Evolutionary conservation across 2,329 filamentous ascomycete species (phyloP), one percentile per base, ranked within the genome.

Genomic region (Chaetoscypha palmicola): DNA sequence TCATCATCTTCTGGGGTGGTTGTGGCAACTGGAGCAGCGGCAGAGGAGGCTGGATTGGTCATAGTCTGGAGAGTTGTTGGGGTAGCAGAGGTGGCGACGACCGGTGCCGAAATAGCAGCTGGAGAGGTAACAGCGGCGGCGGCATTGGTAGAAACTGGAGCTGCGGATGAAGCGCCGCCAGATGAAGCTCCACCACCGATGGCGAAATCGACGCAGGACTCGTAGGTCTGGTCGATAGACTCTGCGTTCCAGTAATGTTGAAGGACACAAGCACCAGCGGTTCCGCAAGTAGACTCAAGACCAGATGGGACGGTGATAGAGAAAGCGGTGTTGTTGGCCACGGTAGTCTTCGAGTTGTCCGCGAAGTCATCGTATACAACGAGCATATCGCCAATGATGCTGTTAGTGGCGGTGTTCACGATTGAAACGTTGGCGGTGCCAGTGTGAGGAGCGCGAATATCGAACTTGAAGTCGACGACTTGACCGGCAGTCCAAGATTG

Each of bases 361-460:
- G 70, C 76, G 56, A 76, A 79, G 44, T 62, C 59, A 47, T 64
- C 62, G 64, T 68, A 79, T 47, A 53, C 65, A 46, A 66, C 68
- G 44, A 78, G 62, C 24, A 66, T 64, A 37, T 59, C 45, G 20
- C 71, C 72, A 35, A 78, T 68, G 48, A 76, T 61, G 23, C 60
- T 62, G 60, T 75, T 71, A 49, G 66, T 66, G 37, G 62, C 62
- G 11, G 68, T 69, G 55, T 72, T 64, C 50, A 79, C 65, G 50
- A 79, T 68, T 37, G 68, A 71, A 36, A 79, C 68, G 59, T 78
- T 78, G 54, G 73, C 73, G 10, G 61, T 59, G 46, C 75, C 75
- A 11, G 69, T 70, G 63, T 79, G 75, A 17, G 70, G 66, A 42
- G 72, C 71, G 4, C 66, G 63, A 3, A 73, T 57, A 31, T 59